These are phyloP conservation scores for Nakazawaea wickerhamii DNA, from an alignment of 805 yeast genomes.

Conservation along the genomic window DNA sequence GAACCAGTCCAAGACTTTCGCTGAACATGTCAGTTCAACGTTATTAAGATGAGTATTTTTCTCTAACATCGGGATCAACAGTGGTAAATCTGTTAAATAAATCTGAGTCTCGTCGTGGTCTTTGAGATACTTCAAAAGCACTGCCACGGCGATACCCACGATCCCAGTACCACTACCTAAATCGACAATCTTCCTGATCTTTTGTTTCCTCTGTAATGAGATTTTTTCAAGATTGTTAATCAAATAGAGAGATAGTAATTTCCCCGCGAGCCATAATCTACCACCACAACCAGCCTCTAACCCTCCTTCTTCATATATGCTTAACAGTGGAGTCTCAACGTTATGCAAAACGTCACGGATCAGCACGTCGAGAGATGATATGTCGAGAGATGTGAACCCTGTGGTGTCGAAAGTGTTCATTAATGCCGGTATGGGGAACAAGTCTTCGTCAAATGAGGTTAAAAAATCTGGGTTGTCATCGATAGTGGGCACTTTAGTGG, in stretches of 20 bases:
- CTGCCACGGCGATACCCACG: slow-evolving; percentile 36
- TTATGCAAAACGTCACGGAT: not conserved
- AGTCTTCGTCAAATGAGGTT: slow-evolving; percentile 2
- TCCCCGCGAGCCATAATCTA: slow-evolving; percentile 58
- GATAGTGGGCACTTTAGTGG: not conserved
- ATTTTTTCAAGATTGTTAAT: slow-evolving; percentile 21
- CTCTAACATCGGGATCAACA: slow-evolving; percentile 41
- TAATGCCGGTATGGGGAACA: slow-evolving; percentile 7
- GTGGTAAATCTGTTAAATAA: slow-evolving; percentile 44
- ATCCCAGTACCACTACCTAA: slow-evolving; percentile 58
- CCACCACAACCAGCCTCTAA: slow-evolving; percentile 56
- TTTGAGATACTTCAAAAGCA: slow-evolving; percentile 21
- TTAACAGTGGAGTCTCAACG: slow-evolving; percentile 23
- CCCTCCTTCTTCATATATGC: slow-evolving; percentile 52
- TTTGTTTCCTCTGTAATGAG: slow-evolving; percentile 17
- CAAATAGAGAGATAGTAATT: slow-evolving; percentile 42
- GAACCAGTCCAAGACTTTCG: slow-evolving; percentile 42
- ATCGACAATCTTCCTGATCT: slow-evolving; percentile 34
- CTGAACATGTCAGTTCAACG: slow-evolving; percentile 30
- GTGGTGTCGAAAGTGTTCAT: slow-evolving; percentile 9
- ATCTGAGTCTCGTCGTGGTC: slow-evolving; percentile 27
- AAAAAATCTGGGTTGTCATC: slow-evolving; percentile 3
- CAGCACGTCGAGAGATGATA: slow-evolving; percentile 6
- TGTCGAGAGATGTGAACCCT: slow-evolving; percentile 11
- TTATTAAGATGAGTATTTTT: slow-evolving; percentile 38